phyloP scores from a whole-genome alignment of 805 yeast genomes.

The Yamadazyma phyllophila region DNA sequence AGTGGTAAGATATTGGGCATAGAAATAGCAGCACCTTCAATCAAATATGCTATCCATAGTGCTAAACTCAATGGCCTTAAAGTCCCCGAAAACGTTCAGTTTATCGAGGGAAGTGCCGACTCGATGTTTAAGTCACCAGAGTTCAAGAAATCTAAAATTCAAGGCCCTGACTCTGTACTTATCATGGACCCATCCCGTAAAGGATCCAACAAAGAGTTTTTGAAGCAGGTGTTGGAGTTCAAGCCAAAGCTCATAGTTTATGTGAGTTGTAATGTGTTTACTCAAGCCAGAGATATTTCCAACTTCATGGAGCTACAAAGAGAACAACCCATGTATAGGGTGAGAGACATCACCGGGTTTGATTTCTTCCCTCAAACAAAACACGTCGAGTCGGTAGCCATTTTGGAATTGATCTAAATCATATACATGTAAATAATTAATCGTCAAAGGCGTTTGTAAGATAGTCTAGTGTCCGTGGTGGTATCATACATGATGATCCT shows the following conservation, averaged over 20 bases:
- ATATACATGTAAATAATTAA: conserved; percentile 1
- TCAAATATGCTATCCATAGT: conserved; percentile 37
- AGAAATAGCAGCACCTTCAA: conserved; percentile 33
- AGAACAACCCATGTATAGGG: conserved; percentile 15
- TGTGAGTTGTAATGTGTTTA: conserved; percentile 45
- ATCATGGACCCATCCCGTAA: conserved; percentile 47
- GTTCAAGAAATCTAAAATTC: conserved; percentile 24
- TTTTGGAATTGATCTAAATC: conserved; percentile 26
- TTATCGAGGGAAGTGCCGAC: conserved; percentile 38
- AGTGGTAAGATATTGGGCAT: conserved; percentile 41
- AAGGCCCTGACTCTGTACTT: conserved; percentile 33
- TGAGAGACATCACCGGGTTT: conserved; percentile 34
- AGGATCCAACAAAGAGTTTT: conserved; percentile 35
- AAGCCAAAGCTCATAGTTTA: conserved; percentile 38
- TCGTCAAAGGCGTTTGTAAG: neutral
- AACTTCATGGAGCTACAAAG: conserved; percentile 24
- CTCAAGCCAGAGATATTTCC: conserved; percentile 45
- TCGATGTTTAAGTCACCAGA: conserved; percentile 27
- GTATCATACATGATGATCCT: conserved; percentile 42
- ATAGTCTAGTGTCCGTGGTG: too few relatives aligned
- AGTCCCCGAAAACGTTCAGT: conserved; percentile 27
- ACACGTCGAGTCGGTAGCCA: conserved; percentile 56
- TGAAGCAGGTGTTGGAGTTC: conserved; percentile 36
- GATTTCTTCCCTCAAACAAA: conserved; percentile 57
- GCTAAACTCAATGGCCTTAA: conserved; percentile 37